phyloP scores from a whole-genome alignment of 2,329 filamentous ascomycete genomes.

The Pseudocercospora pini-densiflorae region DNA sequence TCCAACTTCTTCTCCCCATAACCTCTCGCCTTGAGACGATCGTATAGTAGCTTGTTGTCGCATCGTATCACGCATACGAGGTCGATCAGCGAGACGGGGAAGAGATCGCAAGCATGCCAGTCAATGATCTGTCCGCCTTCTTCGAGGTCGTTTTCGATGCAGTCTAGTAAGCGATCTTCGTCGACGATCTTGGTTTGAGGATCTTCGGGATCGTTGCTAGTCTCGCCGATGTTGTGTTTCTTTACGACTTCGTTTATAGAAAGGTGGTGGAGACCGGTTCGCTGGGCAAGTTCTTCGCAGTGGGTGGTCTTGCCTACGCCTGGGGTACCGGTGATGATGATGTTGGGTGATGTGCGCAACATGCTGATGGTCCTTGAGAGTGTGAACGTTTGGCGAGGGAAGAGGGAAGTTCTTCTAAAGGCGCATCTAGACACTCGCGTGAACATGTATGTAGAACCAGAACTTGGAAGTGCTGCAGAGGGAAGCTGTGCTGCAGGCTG shows the following conservation, averaged over 20 bases:
- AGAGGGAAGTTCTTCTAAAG: background rate
- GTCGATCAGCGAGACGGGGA: conserved; percentile 92
- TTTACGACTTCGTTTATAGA: conserved; percentile 92
- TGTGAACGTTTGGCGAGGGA: background rate
- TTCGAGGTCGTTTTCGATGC: conserved; percentile 80
- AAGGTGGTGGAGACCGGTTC: conserved; percentile 78
- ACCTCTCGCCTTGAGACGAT: conserved; percentile 76
- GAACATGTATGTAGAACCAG: conserved; percentile 4
- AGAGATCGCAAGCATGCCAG: conserved; percentile 97
- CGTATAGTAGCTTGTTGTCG: conserved; percentile 79
- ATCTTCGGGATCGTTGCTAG: conserved; percentile 73
- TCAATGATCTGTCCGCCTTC: conserved; percentile 88
- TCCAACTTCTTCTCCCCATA: conserved; percentile 88
- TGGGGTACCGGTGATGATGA: conserved; percentile 93
- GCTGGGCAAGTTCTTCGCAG: conserved; percentile 77
- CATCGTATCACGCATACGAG: conserved; percentile 89
- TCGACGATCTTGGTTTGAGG: conserved; percentile 91
- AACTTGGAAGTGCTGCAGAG: conserved; percentile 3
- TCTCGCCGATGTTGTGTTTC: conserved; percentile 83
- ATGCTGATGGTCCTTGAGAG: conserved; percentile 29
- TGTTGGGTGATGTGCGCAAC: conserved; percentile 69
- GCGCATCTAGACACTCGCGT: conserved; percentile 1
- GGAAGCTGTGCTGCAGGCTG: conserved; percentile 1
- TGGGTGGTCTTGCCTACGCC: conserved; percentile 96
- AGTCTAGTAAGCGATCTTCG: conserved; percentile 89